Percentiles rank a stretch among this genome's conserved stretches.
phyloP scores from a whole-genome alignment of 2,329 filamentous ascomycete species.

The Magnaporthiopsis poae region DNA sequence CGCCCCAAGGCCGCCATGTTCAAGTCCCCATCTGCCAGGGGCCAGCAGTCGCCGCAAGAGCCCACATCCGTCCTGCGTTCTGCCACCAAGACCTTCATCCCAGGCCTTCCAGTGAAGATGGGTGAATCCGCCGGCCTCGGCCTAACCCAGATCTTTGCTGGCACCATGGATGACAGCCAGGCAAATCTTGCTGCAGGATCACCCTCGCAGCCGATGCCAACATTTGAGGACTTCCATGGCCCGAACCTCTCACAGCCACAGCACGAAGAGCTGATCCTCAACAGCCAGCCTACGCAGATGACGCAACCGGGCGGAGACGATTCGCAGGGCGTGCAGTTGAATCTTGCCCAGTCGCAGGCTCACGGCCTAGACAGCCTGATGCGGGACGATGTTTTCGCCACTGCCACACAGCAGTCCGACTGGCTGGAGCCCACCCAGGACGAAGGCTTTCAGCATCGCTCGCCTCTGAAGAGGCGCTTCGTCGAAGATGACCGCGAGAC shows the following conservation, averaged over 20 bases:
- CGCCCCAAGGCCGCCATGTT: constrained; percentile 31
- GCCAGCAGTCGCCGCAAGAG: constrained; percentile 36
- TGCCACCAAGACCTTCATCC: constrained; percentile 60
- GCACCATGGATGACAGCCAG: constrained; percentile 67
- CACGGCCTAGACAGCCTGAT: constrained; percentile 49
- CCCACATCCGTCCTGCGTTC: constrained; percentile 59
- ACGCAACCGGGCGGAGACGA: constrained; percentile 21
- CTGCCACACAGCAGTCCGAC: constrained; percentile 55
- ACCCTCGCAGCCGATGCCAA: constrained; percentile 40
- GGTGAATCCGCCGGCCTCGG: constrained; percentile 55
- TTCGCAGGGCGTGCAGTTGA: constrained; percentile 37
- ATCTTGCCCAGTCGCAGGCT: constrained; percentile 52
- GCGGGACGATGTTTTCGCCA: constrained; percentile 24
- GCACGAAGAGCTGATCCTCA: constrained; percentile 37
- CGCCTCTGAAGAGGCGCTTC: constrained; percentile 61
- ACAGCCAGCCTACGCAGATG: constrained; percentile 36
- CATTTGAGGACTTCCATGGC: constrained; percentile 37
- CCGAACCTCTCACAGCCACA: constrained; percentile 50
- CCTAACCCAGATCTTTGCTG: constrained; percentile 81
- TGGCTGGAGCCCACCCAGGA: constrained; percentile 73
- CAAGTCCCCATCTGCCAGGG: constrained; percentile 33
- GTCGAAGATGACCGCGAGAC: constrained; percentile 28
- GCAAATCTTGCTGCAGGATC: constrained; percentile 16
- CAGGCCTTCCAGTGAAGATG: constrained; percentile 49
- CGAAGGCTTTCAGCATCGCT: constrained; percentile 61